These are phyloP conservation scores for Peniophora sp. DNA, from an alignment of 1,284 basidiomycete species.

Conservation along the genomic window DNA sequence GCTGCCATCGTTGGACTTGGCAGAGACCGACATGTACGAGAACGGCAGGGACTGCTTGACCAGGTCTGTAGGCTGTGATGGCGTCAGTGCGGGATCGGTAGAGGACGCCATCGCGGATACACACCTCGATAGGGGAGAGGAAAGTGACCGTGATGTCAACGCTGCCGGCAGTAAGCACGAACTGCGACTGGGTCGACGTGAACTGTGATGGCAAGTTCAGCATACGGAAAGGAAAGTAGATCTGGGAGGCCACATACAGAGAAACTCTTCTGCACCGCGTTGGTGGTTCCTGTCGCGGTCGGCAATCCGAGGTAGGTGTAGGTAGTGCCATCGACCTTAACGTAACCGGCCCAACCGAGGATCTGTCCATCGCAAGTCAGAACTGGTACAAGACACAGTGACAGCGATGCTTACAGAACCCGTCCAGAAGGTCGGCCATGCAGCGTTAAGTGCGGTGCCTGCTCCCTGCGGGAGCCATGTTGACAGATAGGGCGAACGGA, in stretches of 20 bases:
- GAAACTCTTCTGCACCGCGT: conserved; percentile 51
- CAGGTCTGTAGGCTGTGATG: conserved; percentile 39
- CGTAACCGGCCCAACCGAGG: conserved; percentile 62
- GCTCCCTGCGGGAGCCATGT: conserved; percentile 51
- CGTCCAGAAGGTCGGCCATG: conserved; percentile 64
- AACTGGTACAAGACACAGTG: background rate
- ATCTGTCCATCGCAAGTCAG: conserved; percentile 29
- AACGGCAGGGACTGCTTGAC: conserved; percentile 55
- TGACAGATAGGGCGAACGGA: conserved; percentile 57
- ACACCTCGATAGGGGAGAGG: conserved; percentile 58
- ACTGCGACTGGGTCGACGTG: conserved; percentile 39
- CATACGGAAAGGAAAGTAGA: background rate
- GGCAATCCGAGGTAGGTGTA: conserved; percentile 58
- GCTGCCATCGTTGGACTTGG: conserved; percentile 42
- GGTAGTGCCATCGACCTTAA: conserved; percentile 49
- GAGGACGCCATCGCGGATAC: conserved; percentile 11
- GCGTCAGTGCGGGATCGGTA: background rate
- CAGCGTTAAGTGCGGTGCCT: conserved; percentile 48
- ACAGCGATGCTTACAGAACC: conserved; percentile 33
- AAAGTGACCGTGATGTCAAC: conserved; percentile 57
- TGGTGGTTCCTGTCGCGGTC: conserved; percentile 31
- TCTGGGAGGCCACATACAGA: conserved; percentile 23
- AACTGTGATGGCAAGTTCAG: background rate
- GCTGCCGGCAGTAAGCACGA: conserved; percentile 53
- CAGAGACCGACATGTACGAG: conserved; percentile 50